Conservation (phyloP, 306 rosid species). For the Neltuma alba region DNA sequence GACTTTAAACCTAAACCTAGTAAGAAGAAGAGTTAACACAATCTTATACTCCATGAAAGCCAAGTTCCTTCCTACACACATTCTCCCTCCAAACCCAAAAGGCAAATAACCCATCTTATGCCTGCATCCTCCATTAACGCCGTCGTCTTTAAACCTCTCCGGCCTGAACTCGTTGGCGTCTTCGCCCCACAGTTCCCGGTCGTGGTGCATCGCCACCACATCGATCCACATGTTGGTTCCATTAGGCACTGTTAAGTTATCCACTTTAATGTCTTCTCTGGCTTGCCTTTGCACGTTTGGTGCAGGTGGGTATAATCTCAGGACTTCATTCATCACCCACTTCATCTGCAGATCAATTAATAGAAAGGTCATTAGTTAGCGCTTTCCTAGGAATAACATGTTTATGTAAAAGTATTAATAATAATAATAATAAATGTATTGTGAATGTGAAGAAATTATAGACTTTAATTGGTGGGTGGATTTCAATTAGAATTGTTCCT, state of each 20-base stretch:
- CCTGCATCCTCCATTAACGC: constrained; percentile 64
- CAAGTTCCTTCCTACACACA: constrained; percentile 83
- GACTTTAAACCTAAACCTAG: constrained; percentile 67
- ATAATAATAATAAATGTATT: too few species aligned
- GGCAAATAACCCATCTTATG: constrained; percentile 93
- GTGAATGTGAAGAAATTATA: background rate
- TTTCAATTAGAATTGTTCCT: too few species aligned
- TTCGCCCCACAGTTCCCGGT: constrained; percentile 66
- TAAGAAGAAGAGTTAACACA: constrained; percentile 58
- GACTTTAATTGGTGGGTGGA: too few species aligned
- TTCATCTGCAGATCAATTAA: constrained; percentile 64
- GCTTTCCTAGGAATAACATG: too few species aligned
- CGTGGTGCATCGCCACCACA: constrained; percentile 80
- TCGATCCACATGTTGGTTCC: constrained; percentile 94
- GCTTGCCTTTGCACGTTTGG: constrained; percentile 91
- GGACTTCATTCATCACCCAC: constrained; percentile 82
- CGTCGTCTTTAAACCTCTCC: constrained; percentile 63
- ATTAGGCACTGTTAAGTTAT: constrained; percentile 54
- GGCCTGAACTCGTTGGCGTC: constrained; percentile 82
- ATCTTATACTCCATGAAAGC: constrained; percentile 76
- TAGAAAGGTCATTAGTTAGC: too few species aligned
- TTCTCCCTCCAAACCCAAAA: constrained; percentile 89
- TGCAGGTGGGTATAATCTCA: constrained; percentile 82
- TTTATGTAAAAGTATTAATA: too few species aligned
- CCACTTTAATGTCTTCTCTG: constrained; percentile 59